These are phyloP conservation scores for Flaveria robusta DNA, from an alignment of 129 eudicot species.

Conservation along the genomic window DNA sequence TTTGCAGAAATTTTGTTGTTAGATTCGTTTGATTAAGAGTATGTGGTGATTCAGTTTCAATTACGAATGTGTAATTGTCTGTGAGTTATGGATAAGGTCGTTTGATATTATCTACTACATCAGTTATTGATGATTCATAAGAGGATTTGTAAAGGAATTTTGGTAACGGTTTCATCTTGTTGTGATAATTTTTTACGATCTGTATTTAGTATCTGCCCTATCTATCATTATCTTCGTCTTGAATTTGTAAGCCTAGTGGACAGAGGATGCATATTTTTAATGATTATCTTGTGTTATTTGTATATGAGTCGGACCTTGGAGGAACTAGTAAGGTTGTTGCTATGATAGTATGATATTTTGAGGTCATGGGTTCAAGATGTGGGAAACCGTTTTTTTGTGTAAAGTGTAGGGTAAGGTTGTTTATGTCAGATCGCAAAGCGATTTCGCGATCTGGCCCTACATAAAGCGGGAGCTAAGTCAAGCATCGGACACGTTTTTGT, in stretches of 20 bases:
- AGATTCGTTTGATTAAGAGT: background rate
- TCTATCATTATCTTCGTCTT: background rate
- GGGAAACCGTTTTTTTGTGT: too few relatives aligned
- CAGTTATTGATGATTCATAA: background rate
- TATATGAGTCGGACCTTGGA: too few relatives aligned
- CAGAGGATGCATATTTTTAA: background rate
- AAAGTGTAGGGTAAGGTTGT: too few relatives aligned
- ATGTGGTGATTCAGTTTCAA: background rate
- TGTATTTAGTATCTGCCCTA: background rate
- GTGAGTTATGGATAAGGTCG: conserved; percentile 12
- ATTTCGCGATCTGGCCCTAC: too few relatives aligned
- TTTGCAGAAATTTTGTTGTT: background rate
- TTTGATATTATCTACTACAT: conserved; percentile 5
- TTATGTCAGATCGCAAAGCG: too few relatives aligned
- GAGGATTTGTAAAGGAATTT: background rate
- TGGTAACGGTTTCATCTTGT: conserved; percentile 2
- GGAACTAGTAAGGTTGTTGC: too few relatives aligned
- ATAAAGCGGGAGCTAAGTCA: too few relatives aligned
- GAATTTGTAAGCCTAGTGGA: background rate
- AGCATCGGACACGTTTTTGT: too few relatives aligned
- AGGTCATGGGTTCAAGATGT: too few relatives aligned
- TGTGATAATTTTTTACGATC: conserved; percentile 4
- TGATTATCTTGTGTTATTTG: too few relatives aligned
- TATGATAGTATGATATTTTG: too few relatives aligned
- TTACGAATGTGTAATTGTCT: background rate